These are phyloP conservation scores for Plasmopara halstedii DNA, from an alignment of 352 stramenopile genomes.

Conservation along the genomic window DNA sequence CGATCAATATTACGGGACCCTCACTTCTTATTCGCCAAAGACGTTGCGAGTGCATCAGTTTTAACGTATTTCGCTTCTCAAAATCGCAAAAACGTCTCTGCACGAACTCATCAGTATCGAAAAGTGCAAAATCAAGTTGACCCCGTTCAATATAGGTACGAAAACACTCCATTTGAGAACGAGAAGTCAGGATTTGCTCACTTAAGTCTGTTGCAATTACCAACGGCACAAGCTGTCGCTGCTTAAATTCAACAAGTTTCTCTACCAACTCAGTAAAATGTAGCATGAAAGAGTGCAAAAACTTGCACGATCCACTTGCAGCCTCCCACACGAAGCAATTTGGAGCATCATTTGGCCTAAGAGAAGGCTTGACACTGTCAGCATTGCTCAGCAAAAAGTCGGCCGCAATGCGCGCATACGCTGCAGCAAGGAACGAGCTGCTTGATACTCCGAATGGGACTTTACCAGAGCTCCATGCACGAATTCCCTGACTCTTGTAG, in stretches of 20 bases:
- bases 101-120: slow-evolving; percentile 52
- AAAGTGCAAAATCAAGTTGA: slow-evolving; percentile 61
- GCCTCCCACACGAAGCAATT: slow-evolving; percentile 84
- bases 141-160: slow-evolving; percentile 27
- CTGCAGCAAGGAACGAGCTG: slow-evolving; percentile 58
- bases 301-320: slow-evolving; percentile 77
- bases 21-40: slow-evolving; percentile 37
- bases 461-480: slow-evolving; percentile 58
- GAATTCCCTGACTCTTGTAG: slow-evolving; percentile 68
- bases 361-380: slow-evolving; percentile 3
- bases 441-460: slow-evolving; percentile 78
- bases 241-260: slow-evolving; percentile 16
- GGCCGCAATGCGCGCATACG: slow-evolving; percentile 46
- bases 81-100: slow-evolving; percentile 1
- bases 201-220: slow-evolving; percentile 70
- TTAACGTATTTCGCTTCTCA: slow-evolving; percentile 18
- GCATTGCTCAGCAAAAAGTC: slow-evolving; percentile 40
- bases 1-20: slow-evolving; percentile 62
- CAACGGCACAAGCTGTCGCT: slow-evolving; percentile 33
- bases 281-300: slow-evolving; percentile 60
- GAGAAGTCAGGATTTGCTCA: slow-evolving; percentile 55
- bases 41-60: slow-evolving; percentile 19
- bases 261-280: slow-evolving; percentile 50
- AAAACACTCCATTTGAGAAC: slow-evolving; percentile 56
- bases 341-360: slow-evolving; percentile 6